Percentiles rank a stretch among this genome's conserved stretches.
Conservation (phyloP, 139 green algal species). For the Coccomyxa sp. region DNA sequence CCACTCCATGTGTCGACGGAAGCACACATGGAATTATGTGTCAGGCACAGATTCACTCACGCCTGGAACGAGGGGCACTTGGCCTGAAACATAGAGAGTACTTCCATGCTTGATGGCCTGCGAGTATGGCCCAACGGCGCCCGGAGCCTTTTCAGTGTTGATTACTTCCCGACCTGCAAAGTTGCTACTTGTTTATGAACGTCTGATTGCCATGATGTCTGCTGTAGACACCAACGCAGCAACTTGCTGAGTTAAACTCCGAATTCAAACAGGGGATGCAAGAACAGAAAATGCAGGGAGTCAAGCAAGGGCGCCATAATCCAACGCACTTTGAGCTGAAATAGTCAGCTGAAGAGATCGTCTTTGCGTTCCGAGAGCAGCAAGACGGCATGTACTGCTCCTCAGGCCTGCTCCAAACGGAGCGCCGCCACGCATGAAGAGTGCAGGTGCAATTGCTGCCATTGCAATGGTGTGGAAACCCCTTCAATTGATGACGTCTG, state of each 20-base stretch:
- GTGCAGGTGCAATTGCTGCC: too few relatives aligned
- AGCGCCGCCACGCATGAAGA: too few relatives aligned
- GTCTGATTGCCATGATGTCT: not conserved
- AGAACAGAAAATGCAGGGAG: not conserved
- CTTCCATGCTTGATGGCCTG: slow-evolving; percentile 70
- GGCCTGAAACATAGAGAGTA: slow-evolving; percentile 85
- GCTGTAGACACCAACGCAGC: not conserved
- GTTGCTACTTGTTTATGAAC: not conserved
- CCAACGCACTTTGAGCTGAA: not conserved
- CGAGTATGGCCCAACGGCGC: slow-evolving; percentile 90
- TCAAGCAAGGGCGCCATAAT: not conserved
- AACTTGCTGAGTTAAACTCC: too few relatives aligned
- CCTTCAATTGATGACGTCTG: too few relatives aligned
- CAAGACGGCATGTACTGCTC: too few relatives aligned
- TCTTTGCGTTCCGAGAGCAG: too few relatives aligned
- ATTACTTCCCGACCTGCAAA: slow-evolving; percentile 38
- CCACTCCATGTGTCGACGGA: not conserved
- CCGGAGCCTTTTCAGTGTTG: slow-evolving; percentile 75
- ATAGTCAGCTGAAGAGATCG: not conserved
- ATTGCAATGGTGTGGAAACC: too few relatives aligned
- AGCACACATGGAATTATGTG: too few relatives aligned
- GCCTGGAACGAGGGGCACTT: slow-evolving; percentile 79
- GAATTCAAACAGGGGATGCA: too few relatives aligned
- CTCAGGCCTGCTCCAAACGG: too few relatives aligned
- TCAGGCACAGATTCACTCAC: slow-evolving; percentile 18